phyloP scores from a whole-genome alignment of 192 early-diverging fungal genomes.

The Gamsiella multidivaricata region DNA sequence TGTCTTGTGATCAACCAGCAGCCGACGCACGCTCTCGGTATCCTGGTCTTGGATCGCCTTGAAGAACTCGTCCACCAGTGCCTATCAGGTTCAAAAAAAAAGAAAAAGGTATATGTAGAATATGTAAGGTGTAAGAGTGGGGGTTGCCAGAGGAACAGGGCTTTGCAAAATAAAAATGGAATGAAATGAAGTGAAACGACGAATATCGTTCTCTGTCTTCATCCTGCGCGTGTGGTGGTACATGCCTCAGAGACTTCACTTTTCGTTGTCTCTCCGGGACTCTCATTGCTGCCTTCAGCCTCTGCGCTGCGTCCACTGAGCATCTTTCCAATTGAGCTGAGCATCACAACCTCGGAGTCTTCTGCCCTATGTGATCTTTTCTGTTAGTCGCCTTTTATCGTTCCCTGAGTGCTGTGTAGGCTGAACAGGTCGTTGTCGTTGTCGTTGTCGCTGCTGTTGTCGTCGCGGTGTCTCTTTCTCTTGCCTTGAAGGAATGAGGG shows the following conservation, averaged over 20 bases:
- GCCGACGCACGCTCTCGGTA: slow-evolving; percentile 44
- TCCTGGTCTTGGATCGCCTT: slow-evolving; percentile 52
- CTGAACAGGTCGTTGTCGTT: too few relatives aligned
- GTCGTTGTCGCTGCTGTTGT: too few relatives aligned
- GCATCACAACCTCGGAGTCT: slow-evolving; percentile 6
- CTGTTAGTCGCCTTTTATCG: too few relatives aligned
- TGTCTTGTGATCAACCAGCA: slow-evolving; percentile 46
- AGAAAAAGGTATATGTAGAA: too few relatives aligned
- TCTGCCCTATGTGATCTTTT: neutral
- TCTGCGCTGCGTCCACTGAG: slow-evolving; percentile 8
- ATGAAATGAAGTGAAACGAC: too few relatives aligned
- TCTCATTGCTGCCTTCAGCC: neutral
- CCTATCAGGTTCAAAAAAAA: slow-evolving; percentile 9
- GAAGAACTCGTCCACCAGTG: slow-evolving; percentile 41
- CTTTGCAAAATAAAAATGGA: too few relatives aligned
- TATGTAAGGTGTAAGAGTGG: too few relatives aligned
- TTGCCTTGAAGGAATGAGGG: neutral
- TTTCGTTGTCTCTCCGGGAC: neutral
- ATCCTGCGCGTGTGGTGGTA: neutral
- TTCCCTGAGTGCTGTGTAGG: too few relatives aligned
- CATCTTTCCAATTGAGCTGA: slow-evolving; percentile 22
- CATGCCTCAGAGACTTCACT: slow-evolving; percentile 19
- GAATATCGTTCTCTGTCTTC: too few relatives aligned
- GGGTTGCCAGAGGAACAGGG: too few relatives aligned
- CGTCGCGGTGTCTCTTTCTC: too few relatives aligned